Evolutionary conservation across 2,329 filamentous ascomycete genomes (phyloP).

Genomic region (Verticillium zaregamsianum): DNA sequence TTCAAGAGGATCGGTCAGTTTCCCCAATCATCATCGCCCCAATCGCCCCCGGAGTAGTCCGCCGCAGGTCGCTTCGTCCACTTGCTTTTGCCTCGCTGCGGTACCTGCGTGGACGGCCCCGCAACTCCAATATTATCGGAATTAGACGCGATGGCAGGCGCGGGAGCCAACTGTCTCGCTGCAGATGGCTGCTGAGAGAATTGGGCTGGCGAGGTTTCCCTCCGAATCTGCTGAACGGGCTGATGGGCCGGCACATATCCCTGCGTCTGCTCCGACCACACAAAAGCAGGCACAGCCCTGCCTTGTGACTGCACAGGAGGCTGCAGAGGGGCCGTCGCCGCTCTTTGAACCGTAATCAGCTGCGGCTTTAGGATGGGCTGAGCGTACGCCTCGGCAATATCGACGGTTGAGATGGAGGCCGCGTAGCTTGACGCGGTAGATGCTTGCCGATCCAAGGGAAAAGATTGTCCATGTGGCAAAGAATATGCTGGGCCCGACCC

Average conservation of each 20-base stretch:
- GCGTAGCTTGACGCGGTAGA: constrained; percentile 7
- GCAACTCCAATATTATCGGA: not conserved
- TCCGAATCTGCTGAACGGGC: not conserved
- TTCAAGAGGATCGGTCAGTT: not conserved
- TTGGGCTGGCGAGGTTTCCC: not conserved
- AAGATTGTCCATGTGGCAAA: not conserved
- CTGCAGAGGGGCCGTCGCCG: not conserved
- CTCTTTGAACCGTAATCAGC: constrained; percentile 10
- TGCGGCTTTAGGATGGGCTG: constrained; percentile 17
- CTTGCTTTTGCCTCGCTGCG: constrained; percentile 8
- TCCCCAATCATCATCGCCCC: constrained; percentile 17
- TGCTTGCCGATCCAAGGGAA: not conserved
- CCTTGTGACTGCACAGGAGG: not conserved
- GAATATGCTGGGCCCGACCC: not conserved
- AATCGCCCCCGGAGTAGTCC: constrained; percentile 24
- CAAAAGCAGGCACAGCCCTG: not conserved
- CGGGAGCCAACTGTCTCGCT: not conserved
- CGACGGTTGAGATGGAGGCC: constrained; percentile 17
- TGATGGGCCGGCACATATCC: not conserved
- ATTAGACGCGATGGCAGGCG: not conserved
- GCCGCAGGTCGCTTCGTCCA: constrained; percentile 18
- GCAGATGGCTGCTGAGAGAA: not conserved
- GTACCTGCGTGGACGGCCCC: not conserved
- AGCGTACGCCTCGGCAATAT: constrained; percentile 16
- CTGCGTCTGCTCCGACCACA: not conserved